Evolutionary conservation across 345 rosid species (phyloP), one percentile per base, ranked within the genome.

Genomic region (Euclidium syriacum): DNA sequence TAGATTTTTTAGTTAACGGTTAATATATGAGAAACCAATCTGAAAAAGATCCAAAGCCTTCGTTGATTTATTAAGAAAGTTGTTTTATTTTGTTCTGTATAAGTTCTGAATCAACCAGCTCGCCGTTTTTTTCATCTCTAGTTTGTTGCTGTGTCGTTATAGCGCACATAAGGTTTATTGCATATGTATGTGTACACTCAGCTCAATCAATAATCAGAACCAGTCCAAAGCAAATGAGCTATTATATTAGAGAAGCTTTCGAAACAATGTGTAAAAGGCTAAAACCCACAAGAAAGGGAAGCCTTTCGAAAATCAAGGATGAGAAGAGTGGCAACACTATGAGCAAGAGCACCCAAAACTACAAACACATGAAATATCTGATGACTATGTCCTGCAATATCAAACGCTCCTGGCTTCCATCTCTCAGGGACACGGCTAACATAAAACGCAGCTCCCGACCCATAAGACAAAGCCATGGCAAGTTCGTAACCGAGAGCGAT

Each of bases 361-460:
- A 90, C 97, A 68, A 87, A 83, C 54, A 94, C 87, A 30, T 94
- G 96, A 69, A 90, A 94, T 26, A 94, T 87, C 79, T 90, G 97
- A 62, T 94, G 99, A 46, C 95, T 90, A 50, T 94, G 99, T 32
- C 99, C 96, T 17, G 82, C 92, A 54, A 90, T 81, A 60, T 94
- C 99, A 30, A 94, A 94, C 19, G 81, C 78, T 3, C 99, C 95
- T 1, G 99, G 99, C 67, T 80, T 85, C 97, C 96, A 94, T 50
- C 83, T 75, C 75, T 90, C 97, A 0, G 97, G 97, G 20, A 94
- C 71, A 74, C 97, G 83, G 16, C 77, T 63, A 4, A 84, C 77
- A 32, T 90, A 87, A 65, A 94, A 78, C 9, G 56, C 77, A 1
- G 81, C 95, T 35, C 99, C 99, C 1, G 53, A 60, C 32, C 73